Evolutionary conservation across 768 basidiomycete genomes (phyloP), one percentile per base, ranked within the genome.

Genomic region (Trametes cingulata): DNA sequence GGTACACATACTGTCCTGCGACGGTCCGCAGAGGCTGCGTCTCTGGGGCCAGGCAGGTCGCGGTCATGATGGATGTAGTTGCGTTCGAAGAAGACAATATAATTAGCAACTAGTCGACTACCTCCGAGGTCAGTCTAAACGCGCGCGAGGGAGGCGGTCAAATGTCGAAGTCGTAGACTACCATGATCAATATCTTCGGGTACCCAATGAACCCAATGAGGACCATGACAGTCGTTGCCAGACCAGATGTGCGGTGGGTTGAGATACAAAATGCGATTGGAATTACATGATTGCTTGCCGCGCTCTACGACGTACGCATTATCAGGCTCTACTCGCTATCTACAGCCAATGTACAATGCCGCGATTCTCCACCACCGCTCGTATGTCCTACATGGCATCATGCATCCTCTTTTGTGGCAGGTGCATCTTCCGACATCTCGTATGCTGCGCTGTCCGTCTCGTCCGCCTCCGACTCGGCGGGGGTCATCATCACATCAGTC

Each of bases 231-330:
- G 29, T 33, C 10, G 6, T n/a, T 14, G 39, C 39, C 12, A 45
- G 42, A n/a, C n/a, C 36, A 37, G 36, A 37, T 45, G 3, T 22
- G 8, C 25, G 45, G 27, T 29, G 14, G 27, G 20, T 36, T 45
- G 19, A 35, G 47, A 42, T 57, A 57, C 56, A 57, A n/a, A 41
- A 19, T 49, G 56, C 39, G 27, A 42, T 40, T 33, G 27, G 53
- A 17, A 57, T 49, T 58, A 62, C 61, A 62, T 55, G 41, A 27
- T 29, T 29, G 47, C 9, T 33, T 52, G 45, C 36, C 39, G 39
- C 53, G 53, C 39, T 57, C 50, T 62, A 62, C 61, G 24, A 53
- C 61, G 41, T 63, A 63, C 56, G 43, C 42, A 58, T 63, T 63
- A 63, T 41, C 56, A n/a, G 40, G 49, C 45, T 58, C 56, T 63